phyloP scores from a whole-genome alignment of 176 grass and related monocot species.

The Guadua angustifolia region DNA sequence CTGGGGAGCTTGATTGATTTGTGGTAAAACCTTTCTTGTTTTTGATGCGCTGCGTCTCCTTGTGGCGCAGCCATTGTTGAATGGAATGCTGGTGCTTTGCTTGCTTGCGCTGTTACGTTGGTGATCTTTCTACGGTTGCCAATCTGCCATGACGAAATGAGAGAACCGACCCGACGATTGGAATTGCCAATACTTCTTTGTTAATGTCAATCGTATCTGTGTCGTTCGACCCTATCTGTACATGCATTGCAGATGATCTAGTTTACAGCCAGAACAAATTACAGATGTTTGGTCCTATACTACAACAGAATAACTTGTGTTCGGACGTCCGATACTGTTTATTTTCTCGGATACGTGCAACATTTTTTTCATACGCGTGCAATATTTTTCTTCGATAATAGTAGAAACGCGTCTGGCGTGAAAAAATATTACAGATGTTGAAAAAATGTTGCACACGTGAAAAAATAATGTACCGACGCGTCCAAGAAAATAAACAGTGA shows the following conservation, averaged over 20 bases:
- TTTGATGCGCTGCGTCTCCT: not conserved
- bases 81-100: no score
- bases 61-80: not conserved
- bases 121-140: not conserved
- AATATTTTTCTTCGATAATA: no score
- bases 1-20: not conserved
- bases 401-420: no score
- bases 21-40: not conserved
- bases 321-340: no score
- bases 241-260: not conserved
- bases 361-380: no score
- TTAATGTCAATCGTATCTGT: not conserved
- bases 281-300: not conserved
- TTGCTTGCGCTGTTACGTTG: not conserved
- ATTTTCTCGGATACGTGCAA: no score
- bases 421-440: no score
- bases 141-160: not conserved
- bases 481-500: no score
- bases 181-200: slow-evolving; percentile 1
- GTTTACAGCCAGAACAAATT: not conserved
- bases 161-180: not conserved
- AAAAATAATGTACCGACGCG: no score
- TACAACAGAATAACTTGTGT: no score
- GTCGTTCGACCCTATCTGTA: not conserved
- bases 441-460: no score